Base-by-base conservation (phyloP, 1,284 basidiomycete genomes). In the Veloporphyrellus conicus region DNA sequence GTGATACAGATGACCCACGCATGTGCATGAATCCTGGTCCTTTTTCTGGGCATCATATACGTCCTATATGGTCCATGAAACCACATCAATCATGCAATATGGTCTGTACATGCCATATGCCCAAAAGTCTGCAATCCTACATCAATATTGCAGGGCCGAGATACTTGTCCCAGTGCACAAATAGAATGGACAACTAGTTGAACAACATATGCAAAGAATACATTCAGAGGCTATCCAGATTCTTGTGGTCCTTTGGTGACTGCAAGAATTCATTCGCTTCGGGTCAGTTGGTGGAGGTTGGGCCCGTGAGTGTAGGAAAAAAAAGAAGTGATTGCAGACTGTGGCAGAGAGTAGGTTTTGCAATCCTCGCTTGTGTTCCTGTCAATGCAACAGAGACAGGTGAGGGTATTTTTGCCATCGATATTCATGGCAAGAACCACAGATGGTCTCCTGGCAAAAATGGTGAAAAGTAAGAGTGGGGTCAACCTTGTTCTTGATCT, bases 101-200 rank as follows among this genome's bases (percentile, higher is more conserved):
- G 34, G 3, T 27, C 11, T 12, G 5, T 25, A 28, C 9, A 27
- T 11, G 6, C 29, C 1, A 76, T 82, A 41, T 61, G 89, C 88
- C 60, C 94, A 76, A 51, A 92, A 96, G 70, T 99, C 95, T 10
- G 94, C 93, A 69, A 99, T 96, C 95, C 93, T 97, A n/a, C n/a
- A n/a, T 94, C 59, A 98, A 77, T 0, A 93, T 93, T n/a, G 94
- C 95, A 6, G 95, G 95, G 41, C 95, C 94, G 41, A 98, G 86
- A 72, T 99, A 99, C 71, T 93, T 88, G 67, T 99, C 93, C 74
- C 95, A 91, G 75, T 98, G 95, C 95, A 98, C 95, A 95, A 98
- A 74, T 99, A 98, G 49, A 79, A 83, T 4, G 92, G 93, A 79
- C 94, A 98, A 43, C 88, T 92, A 0, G 94, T 98, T 38, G 92